These are phyloP conservation scores for Canavalia gladiata DNA, from an alignment of 306 rosid genomes.

Conservation along the genomic window DNA sequence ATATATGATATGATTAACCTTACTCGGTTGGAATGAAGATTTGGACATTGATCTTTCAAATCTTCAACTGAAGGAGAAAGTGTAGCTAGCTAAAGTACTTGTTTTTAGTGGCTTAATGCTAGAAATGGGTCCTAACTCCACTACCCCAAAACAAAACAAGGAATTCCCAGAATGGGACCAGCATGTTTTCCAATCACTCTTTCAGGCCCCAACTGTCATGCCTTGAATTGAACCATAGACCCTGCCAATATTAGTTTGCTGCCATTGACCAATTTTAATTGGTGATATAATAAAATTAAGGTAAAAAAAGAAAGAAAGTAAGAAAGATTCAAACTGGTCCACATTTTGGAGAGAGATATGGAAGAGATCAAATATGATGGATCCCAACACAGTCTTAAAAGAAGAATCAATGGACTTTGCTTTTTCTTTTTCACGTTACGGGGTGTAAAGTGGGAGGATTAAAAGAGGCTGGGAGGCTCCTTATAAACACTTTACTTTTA, in stretches of 20 bases:
- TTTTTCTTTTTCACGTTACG: slow-evolving; percentile 50
- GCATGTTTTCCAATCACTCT: slow-evolving; percentile 37
- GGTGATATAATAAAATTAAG: not conserved
- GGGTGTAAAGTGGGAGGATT: slow-evolving; percentile 45
- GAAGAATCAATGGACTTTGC: slow-evolving; percentile 51
- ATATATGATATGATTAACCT: not conserved
- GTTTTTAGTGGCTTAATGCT: slow-evolving; percentile 43
- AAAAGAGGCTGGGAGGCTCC: not conserved
- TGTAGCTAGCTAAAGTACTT: slow-evolving; percentile 41
- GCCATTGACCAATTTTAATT: slow-evolving; percentile 51
- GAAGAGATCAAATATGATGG: slow-evolving; percentile 56
- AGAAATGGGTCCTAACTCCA: slow-evolving; percentile 46
- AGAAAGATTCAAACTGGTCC: slow-evolving; percentile 57
- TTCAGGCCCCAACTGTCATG: slow-evolving; percentile 33
- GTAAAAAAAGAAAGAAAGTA: not conserved
- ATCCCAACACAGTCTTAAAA: slow-evolving; percentile 67
- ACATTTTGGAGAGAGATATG: slow-evolving; percentile 40
- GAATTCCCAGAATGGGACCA: slow-evolving; percentile 52
- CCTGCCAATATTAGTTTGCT: slow-evolving; percentile 10
- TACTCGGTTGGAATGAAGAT: not conserved
- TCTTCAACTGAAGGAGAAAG: slow-evolving; percentile 36
- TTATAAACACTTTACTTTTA: slow-evolving; percentile 24
- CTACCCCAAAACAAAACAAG: slow-evolving; percentile 33
- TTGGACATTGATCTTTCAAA: slow-evolving; percentile 32
- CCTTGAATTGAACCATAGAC: slow-evolving; percentile 39